Base-by-base conservation (phyloP, 768 basidiomycete genomes). In the Myochromella boudieri region DNA sequence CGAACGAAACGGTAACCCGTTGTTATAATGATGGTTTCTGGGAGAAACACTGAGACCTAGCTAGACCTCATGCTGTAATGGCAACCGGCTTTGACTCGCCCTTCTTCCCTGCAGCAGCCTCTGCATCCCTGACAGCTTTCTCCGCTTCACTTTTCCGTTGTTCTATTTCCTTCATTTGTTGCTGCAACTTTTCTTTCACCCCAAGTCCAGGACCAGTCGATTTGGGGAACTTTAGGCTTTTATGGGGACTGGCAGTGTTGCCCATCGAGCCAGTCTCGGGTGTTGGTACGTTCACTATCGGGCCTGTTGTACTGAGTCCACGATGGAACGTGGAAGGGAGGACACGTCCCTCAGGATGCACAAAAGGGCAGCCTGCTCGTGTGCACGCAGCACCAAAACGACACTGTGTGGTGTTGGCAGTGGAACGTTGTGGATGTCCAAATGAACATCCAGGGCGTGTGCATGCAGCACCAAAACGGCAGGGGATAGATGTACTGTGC, bases 321-420 rank as follows among this genome's bases (percentile, higher is more conserved):
- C 88, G 84, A 60, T 92, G 87, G 76, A 93, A 93, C 10, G 82
- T 71, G 3, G 81, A 74, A 3, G 91, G 90, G 6, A 91, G 74
- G 18, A 88, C 86, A 10, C 91, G 85, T 8, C 87, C 87, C 46
- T 89, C 82, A 0, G 95, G 95, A 61, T 99, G 95, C 52, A 89
- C 82, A 76, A 87, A 99, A n/a, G 82, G 68, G 64, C 95, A 98
- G 52, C 82, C 77, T 26, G 84, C 82, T 44, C 91, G 82, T 7
- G 92, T 97, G 66, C 95, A 98, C 15, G 71, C 78, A 11, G 87
- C 71, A 17, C 91, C 95, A 57, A 91, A 97, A 43, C 87, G 81
- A 67, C 95, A 98, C 22, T 78, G 80, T 26, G 75, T 72, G 15
- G 65, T 56, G 59, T 28, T 58, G 39, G 37, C 37, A 21, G 44